Evolutionary conservation across 1,284 basidiomycete genomes (phyloP), one percentile per base, ranked within the genome.

Genomic region (Puccinia horiana): DNA sequence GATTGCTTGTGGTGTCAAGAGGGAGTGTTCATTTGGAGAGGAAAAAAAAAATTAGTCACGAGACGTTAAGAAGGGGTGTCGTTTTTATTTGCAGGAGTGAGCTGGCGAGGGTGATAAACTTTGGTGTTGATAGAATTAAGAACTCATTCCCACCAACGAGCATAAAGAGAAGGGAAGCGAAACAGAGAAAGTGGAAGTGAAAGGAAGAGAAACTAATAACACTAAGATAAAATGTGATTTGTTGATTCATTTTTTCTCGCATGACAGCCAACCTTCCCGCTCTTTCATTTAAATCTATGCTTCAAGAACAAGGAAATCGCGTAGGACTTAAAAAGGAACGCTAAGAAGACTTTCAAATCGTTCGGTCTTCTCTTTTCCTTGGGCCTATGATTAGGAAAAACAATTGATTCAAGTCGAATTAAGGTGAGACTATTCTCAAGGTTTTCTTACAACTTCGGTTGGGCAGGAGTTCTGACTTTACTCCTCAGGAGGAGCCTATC

Each of bases 391-490:
- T n/a, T 49, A 49, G 35, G 47, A 72, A 72, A 72, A 49, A 47
- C 42, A 49, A 16, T 72, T 72, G 69, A 72, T 72, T 52, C 69
- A 72, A 72, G 69, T 72, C 69, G 11, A 16, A 52, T 52, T 72
- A 49, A 26, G 42, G 2, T 18, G 14, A 47, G 47, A 72, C n/a
- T 47, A 29, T 72, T 47, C 26, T 72, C 35, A 47, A 32, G 47
- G 69, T 72, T 72, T 52, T 47, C 47, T 47, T 72, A 47, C 47
- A 47, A 52, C 35, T 26, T 72, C 47, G 44, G 44, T 4, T 26
- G 44, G 69, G 35, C 44, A 32, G 37, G 26, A 44, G 2, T 47
- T 32, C 37, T 5, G 26, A 49, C 26, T 72, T 49, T n/a, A 72
- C 69, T 72, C 69, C 29, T 72, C 69, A 32, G 69, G 69, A 29